These are phyloP conservation scores for Boechera stricta DNA, from an alignment of 345 rosid species.

Conservation along the genomic window DNA sequence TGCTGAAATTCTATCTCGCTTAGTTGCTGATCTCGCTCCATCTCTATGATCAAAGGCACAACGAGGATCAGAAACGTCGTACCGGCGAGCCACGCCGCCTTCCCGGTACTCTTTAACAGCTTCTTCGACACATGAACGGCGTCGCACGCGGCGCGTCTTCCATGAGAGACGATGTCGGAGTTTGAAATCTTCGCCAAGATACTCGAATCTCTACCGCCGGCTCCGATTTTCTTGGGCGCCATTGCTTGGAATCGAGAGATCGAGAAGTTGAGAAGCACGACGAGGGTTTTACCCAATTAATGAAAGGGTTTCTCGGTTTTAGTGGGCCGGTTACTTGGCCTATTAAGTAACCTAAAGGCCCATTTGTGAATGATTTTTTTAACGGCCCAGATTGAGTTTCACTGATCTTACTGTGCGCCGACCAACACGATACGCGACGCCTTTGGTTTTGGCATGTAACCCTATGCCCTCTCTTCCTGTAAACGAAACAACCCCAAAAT, in stretches of 20 bases:
- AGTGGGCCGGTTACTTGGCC: not conserved
- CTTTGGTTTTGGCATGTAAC: conserved; percentile 26
- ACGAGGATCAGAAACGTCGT: conserved; percentile 72
- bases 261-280: not conserved
- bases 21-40: conserved; percentile 72
- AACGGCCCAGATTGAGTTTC: conserved; percentile 19
- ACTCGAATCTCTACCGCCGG: conserved; percentile 38
- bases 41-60: conserved; percentile 69
- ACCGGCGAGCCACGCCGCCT: conserved; percentile 87
- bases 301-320: not conserved
- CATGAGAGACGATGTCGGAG: conserved; percentile 54
- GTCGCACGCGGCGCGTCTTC: conserved; percentile 63
- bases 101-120: conserved; percentile 81
- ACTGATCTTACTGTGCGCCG: conserved; percentile 18
- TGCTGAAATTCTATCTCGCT: conserved; percentile 75
- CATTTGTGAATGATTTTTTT: not conserved
- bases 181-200: conserved; percentile 53
- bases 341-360: not conserved
- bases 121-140: conserved; percentile 68
- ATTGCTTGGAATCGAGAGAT: conserved; percentile 33
- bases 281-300: conserved; percentile 1
- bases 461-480: conserved; percentile 23
- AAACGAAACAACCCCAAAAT: conserved; percentile 19
- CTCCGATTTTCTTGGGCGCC: conserved; percentile 62
- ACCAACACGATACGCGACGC: conserved; percentile 23